A percentile compares a stretch with the other conserved stretches of the same genome.
phyloP scores from a whole-genome alignment of 2,329 filamentous ascomycete species.

The Fusarium sp. region DNA sequence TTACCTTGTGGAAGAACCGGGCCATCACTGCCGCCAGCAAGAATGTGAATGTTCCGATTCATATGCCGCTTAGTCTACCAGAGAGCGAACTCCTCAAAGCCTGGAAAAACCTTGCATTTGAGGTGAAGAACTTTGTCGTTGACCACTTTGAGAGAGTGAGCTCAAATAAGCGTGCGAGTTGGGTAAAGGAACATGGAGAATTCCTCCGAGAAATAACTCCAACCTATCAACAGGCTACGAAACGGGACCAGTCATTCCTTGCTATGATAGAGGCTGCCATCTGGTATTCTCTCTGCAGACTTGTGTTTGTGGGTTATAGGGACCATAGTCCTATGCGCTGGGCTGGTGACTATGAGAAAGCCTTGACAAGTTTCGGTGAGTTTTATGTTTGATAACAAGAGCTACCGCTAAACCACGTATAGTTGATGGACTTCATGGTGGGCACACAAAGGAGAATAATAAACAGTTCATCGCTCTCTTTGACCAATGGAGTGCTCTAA shows the following conservation, averaged over 20 bases:
- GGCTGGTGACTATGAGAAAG: background rate
- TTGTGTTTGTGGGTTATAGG: background rate
- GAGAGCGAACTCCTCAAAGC: background rate
- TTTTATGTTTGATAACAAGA: background rate
- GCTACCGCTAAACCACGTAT: background rate
- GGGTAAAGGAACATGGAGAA: background rate
- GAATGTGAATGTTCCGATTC: background rate
- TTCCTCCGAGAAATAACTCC: background rate
- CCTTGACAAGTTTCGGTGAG: background rate
- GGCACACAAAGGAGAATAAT: background rate
- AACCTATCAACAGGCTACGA: background rate
- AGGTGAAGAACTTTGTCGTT: background rate
- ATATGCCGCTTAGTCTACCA: background rate
- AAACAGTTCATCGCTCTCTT: background rate
- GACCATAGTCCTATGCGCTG: background rate
- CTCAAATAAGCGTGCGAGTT: background rate
- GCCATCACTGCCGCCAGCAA: background rate
- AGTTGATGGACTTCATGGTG: no score
- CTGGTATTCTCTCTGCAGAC: background rate
- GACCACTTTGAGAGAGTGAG: background rate
- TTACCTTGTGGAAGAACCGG: background rate
- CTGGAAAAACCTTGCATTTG: background rate
- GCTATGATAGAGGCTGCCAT: constrained; percentile 3
- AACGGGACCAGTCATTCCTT: background rate
- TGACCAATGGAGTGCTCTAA: background rate